Conservation (phyloP, 1,284 basidiomycete species). For the Pisolithus thermaeus region DNA sequence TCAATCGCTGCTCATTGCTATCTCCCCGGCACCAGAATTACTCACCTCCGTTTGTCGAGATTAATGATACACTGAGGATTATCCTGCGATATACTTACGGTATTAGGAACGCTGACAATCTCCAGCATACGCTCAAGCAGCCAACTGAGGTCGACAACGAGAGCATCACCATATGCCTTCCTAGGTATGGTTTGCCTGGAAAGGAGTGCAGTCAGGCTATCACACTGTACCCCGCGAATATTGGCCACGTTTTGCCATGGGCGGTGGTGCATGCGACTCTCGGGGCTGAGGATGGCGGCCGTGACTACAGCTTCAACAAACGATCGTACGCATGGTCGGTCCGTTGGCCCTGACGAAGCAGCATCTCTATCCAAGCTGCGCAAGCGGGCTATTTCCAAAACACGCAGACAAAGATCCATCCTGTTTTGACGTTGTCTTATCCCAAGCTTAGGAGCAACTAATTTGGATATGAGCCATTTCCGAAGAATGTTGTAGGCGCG, state of each 20-base stretch:
- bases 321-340: slow-evolving; percentile 61
- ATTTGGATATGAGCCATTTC: slow-evolving; percentile 68
- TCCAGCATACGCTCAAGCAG: slow-evolving; percentile 73
- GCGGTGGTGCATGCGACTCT: slow-evolving; percentile 64
- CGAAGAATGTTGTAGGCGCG: slow-evolving; percentile 68
- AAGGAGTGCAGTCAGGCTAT: slow-evolving; percentile 54
- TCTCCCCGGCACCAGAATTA: background rate
- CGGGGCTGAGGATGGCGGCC: slow-evolving; percentile 66
- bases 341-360: slow-evolving; percentile 27
- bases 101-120: slow-evolving; percentile 65
- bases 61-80: slow-evolving; percentile 61
- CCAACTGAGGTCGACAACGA: slow-evolving; percentile 77
- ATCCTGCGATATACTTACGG: slow-evolving; percentile 48
- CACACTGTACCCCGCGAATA: slow-evolving; percentile 51
- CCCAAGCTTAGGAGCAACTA: slow-evolving; percentile 58
- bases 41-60: slow-evolving; percentile 73
- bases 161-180: slow-evolving; percentile 40
- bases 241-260: slow-evolving; percentile 69
- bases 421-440: slow-evolving; percentile 57
- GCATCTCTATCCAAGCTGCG: slow-evolving; percentile 44
- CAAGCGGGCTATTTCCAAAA: slow-evolving; percentile 64
- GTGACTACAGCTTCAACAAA: slow-evolving; percentile 71
- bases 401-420: slow-evolving; percentile 63
- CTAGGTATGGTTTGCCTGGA: slow-evolving; percentile 41
- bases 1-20: slow-evolving; percentile 3